Evolutionary conservation across 352 stramenopile genomes (phyloP), one percentile per base, ranked within the genome.

Genomic region (Pythium guiyangense): DNA sequence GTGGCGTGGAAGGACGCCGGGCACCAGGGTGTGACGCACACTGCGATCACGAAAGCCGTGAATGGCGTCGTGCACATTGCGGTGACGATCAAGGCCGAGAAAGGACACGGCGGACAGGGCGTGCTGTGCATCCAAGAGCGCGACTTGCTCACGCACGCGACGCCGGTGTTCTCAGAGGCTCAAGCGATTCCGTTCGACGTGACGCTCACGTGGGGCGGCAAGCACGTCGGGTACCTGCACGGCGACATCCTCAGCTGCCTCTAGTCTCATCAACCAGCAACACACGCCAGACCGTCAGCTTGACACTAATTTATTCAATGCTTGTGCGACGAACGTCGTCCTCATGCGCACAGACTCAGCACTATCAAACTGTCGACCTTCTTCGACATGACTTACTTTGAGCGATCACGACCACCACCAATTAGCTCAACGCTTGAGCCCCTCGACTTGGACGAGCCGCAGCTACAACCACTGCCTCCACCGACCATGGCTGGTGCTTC

Each of bases 381-480:
- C n/a, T n/a, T n/a, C n/a, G n/a, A n/a, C n/a, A n/a, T n/a, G n/a
- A n/a, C n/a, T n/a, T n/a, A n/a, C n/a, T n/a, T n/a, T n/a, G n/a
- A n/a, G n/a, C n/a, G n/a, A n/a, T n/a, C n/a, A n/a, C n/a, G n/a
- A n/a, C n/a, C n/a, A n/a, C n/a, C n/a, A n/a, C n/a, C n/a, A n/a
- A n/a, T n/a, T n/a, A n/a, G n/a, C n/a, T n/a, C n/a, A n/a, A n/a
- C n/a, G n/a, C n/a, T n/a, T n/a, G n/a, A 27, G 2, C 39, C 53
- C 25, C 46, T 55, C 9, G 68, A 76, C 50, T 61, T 52, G 15
- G 73, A 86, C 4, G 66, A 69, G 17, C 65, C 70, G 15, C 60
- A 80, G 42, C 75, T 73, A n/a, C 60, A 80, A 39, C 75, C 75
- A n/a, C 53, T 88, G 51, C 71, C 74, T 34, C 74, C 74, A n/a